Evolutionary conservation across 768 basidiomycete genomes (phyloP).

Genomic region (Tulasnella sp.): DNA sequence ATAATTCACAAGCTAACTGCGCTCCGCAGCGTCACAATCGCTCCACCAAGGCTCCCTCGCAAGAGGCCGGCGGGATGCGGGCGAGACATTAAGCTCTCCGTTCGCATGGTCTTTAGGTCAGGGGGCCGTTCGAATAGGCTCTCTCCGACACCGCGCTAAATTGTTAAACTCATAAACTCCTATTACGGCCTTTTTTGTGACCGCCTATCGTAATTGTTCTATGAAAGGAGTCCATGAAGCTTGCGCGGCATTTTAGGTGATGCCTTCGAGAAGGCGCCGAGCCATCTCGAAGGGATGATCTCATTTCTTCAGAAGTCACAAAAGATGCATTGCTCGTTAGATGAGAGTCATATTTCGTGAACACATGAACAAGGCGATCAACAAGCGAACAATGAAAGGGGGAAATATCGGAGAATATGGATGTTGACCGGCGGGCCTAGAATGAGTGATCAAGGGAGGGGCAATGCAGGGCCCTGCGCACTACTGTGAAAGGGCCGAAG

Average conservation of each 20-base stretch:
- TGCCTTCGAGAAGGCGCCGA: background rate
- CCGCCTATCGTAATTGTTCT: background rate
- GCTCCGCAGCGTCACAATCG: background rate
- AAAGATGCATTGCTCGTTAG: background rate
- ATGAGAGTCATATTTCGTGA: background rate
- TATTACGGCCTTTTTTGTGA: background rate
- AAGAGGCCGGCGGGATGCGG: background rate
- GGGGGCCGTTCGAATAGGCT: background rate
- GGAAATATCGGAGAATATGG: background rate
- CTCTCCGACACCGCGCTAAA: background rate
- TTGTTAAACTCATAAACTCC: background rate
- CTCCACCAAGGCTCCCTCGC: background rate
- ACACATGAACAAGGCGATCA: background rate
- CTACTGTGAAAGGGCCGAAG: conserved; percentile 1
- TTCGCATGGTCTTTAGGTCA: background rate
- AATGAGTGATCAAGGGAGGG: background rate
- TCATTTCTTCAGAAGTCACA: background rate
- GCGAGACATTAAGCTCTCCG: background rate
- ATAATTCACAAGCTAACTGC: background rate
- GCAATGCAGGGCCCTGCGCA: conserved; percentile 12
- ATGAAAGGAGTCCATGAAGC: too few species aligned
- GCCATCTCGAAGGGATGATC: background rate
- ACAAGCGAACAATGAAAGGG: background rate
- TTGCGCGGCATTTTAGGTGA: background rate
- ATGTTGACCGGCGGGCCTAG: background rate